A percentile compares a stretch with the other conserved stretches of the same genome.
These are phyloP conservation scores for Acacia melanoxylon DNA, from an alignment of 306 rosid genomes.

Conservation along the genomic window DNA sequence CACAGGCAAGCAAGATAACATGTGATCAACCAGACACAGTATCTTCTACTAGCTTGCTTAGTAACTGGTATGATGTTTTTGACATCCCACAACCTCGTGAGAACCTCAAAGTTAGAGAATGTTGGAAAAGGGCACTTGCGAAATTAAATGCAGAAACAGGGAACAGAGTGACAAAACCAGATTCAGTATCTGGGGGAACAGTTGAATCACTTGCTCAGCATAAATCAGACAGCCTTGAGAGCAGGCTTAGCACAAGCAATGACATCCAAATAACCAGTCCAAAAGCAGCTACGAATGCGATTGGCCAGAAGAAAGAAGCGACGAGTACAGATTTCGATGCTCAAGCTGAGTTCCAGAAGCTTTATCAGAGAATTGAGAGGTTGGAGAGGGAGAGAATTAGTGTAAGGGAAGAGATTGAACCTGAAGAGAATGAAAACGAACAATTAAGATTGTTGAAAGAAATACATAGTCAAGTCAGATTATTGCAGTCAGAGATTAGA, in stretches of 20 bases:
- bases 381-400: conserved; percentile 59
- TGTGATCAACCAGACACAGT: conserved; percentile 25
- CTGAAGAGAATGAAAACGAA: conserved; percentile 52
- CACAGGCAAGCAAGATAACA: conserved; percentile 33
- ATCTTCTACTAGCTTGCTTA: conserved; percentile 22
- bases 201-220: conserved; percentile 34
- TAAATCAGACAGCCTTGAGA: conserved; percentile 48
- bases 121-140: conserved; percentile 38
- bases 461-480: conserved; percentile 58
- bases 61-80: conserved; percentile 59
- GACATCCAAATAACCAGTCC: conserved; percentile 39
- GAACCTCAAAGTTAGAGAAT: conserved; percentile 34
- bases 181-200: conserved; percentile 41
- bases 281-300: conserved; percentile 27
- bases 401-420: conserved; percentile 53
- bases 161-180: conserved; percentile 50
- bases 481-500: conserved; percentile 55
- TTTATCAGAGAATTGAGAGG: conserved; percentile 57
- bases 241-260: conserved; percentile 30
- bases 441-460: conserved; percentile 74
- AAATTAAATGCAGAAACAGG: conserved; percentile 44
- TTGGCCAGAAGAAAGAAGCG: conserved; percentile 32
- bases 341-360: conserved; percentile 55
- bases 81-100: conserved; percentile 64
- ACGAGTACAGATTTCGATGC: conserved; percentile 32